Conservation (phyloP, 306 rosid species). For the Cucumis melo region DNA sequence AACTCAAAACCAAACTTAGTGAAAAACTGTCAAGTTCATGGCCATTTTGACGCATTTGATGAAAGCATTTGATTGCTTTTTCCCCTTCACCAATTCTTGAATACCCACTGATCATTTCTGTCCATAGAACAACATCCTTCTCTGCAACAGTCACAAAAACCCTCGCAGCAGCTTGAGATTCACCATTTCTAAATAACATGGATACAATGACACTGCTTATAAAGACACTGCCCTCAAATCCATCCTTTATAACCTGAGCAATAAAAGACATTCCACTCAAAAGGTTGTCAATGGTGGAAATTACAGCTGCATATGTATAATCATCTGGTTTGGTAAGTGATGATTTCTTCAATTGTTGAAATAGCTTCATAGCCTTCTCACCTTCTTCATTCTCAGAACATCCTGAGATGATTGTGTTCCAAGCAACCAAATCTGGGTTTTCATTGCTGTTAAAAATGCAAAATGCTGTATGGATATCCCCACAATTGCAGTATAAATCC, state of each 20-base stretch:
- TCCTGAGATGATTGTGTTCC: constrained; percentile 84
- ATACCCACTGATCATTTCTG: constrained; percentile 66
- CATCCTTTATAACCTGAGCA: constrained; percentile 45
- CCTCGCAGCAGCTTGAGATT: constrained; percentile 35
- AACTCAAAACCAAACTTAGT: constrained; percentile 59
- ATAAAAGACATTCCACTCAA: constrained; percentile 54
- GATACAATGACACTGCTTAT: constrained; percentile 64
- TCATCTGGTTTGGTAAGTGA: constrained; percentile 45
- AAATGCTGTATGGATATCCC: constrained; percentile 32
- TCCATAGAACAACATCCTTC: constrained; percentile 77
- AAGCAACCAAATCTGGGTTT: constrained; percentile 50
- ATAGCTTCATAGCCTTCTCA: constrained; percentile 40
- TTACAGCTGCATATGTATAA: constrained; percentile 51
- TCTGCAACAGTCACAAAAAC: constrained; percentile 32
- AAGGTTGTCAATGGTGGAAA: constrained; percentile 35
- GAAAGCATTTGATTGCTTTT: constrained; percentile 37
- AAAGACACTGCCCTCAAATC: constrained; percentile 40
- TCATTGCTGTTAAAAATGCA: constrained; percentile 34
- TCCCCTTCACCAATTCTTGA: constrained; percentile 39
- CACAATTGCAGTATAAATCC: constrained; percentile 68
- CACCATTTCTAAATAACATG: constrained; percentile 56
- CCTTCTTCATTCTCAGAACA: constrained; percentile 48
- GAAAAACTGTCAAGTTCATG: constrained; percentile 39
- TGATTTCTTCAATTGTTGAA: constrained; percentile 26
- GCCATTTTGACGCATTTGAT: constrained; percentile 41